Evolutionary conservation across 2,329 filamentous ascomycete genomes (phyloP).

Genomic region (Colletotrichum tropicale): DNA sequence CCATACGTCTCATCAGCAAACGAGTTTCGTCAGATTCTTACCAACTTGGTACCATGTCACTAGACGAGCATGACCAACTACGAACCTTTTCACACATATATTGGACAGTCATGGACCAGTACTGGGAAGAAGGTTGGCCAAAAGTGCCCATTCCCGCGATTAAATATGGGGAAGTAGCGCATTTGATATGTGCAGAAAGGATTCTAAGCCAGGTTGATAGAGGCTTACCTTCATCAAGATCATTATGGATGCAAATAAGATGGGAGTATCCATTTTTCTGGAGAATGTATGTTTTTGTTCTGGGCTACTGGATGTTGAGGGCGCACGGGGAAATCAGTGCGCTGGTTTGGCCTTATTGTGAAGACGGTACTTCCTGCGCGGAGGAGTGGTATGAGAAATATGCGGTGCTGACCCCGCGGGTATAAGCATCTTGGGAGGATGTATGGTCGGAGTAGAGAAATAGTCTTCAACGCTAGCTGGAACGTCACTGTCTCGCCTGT

Average conservation of each 20-base stretch:
- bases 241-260: accelerated
- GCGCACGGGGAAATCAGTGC: accelerated
- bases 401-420: too few relatives aligned
- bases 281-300: background rate
- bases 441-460: too few relatives aligned
- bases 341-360: accelerated
- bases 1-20: accelerated
- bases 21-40: background rate
- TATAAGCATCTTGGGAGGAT: accelerated
- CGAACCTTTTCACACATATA: background rate
- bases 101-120: background rate
- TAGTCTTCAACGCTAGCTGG: too few relatives aligned
- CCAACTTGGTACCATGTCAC: accelerated
- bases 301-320: background rate
- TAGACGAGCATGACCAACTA: accelerated
- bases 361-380: background rate
- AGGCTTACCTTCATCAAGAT: accelerated
- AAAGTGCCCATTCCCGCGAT: background rate
- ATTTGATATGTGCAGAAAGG: accelerated
- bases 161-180: background rate
- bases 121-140: accelerated
- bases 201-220: accelerated
- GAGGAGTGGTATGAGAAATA: background rate
- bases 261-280: background rate
- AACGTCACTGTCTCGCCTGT: too few relatives aligned